Base-by-base conservation (phyloP, 2,329 filamentous ascomycete species). In the Fusarium foetens region DNA sequence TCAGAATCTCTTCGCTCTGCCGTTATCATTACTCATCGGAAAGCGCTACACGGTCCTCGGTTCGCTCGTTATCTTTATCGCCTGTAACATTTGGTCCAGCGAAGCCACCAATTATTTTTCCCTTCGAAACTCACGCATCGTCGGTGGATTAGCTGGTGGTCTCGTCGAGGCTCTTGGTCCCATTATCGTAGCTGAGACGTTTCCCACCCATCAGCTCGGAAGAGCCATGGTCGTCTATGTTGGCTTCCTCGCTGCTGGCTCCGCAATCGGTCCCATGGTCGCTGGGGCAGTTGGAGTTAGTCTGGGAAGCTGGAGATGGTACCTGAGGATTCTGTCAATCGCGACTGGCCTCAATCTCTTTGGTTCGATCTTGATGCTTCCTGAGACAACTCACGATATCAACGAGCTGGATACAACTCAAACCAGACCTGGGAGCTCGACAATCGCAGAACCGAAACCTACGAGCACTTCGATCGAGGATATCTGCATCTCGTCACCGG, bases 151-250 rank as follows among this genome's bases (percentile, higher is more conserved):
- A 10, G 48, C 48, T 3, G 63, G 63, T 41, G 63, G 63, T 7
- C 21, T 65, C 2, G 63, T 65, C 5, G 59, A 65, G 17, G 59
- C 63, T 5, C 63, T 64, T 9, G 59, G 63, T 8, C 63, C 63
- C 35, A 64, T 64, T 7, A 64, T 64, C 29, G 58, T 65, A 6
- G 39, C 62, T 9, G 62, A 65, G 23, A 65, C 62, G 4, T 65
- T 65, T 5, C 62, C 62, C 0, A 19, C 16, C 0, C 58, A 65
- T 7, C 62, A 65, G 5, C 59, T 65, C 0, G 62, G 33, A 3
- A 45, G 41, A 41, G 62, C 58, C 14, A 65, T 65, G 62, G 62
- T 63, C 0, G 48, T 65, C 1, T 65, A 64, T 13, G 63, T 65
- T 4, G 59, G 59, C 4, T 64, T 64, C 17, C 63, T 65, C 21